phyloP scores from a whole-genome alignment of 2,329 filamentous ascomycete species.

The Cladorrhinum sp. region DNA sequence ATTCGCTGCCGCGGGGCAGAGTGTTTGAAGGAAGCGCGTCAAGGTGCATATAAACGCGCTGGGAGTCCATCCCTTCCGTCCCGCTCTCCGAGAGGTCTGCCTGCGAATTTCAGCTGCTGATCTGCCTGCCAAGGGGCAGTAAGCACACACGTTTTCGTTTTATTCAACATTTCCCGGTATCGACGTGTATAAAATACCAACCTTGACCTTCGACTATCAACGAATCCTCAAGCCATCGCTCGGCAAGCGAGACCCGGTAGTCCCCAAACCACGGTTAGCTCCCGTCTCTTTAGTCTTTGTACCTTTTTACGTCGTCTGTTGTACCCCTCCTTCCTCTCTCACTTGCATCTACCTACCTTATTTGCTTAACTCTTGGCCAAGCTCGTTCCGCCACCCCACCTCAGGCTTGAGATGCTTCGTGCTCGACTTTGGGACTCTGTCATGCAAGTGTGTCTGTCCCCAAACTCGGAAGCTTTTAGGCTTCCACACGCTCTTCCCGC shows the following conservation, averaged over 20 bases:
- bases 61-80: slow-evolving; percentile 37
- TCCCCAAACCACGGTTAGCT: slow-evolving; percentile 3
- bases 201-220: not conserved
- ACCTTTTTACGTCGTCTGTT: not conserved
- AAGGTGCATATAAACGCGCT: slow-evolving; percentile 49
- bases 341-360: not conserved
- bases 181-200: not conserved
- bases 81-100: not conserved
- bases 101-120: no score
- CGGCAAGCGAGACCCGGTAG: not conserved
- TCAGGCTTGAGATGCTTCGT: not conserved
- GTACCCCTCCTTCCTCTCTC: not conserved
- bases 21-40: slow-evolving; percentile 24
- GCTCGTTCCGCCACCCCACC: not conserved
- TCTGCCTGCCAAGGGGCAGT: no score
- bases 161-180: no score
- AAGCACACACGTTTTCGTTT: not conserved
- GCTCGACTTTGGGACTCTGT: not conserved
- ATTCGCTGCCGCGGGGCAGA: slow-evolving; percentile 20
- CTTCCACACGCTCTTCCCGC: not conserved
- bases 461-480: not conserved
- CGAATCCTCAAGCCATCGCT: not conserved
- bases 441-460: not conserved
- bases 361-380: not conserved
- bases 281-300: not conserved